Base-by-base conservation (phyloP, 179 eudicot species). In the Spergularia azorica region DNA sequence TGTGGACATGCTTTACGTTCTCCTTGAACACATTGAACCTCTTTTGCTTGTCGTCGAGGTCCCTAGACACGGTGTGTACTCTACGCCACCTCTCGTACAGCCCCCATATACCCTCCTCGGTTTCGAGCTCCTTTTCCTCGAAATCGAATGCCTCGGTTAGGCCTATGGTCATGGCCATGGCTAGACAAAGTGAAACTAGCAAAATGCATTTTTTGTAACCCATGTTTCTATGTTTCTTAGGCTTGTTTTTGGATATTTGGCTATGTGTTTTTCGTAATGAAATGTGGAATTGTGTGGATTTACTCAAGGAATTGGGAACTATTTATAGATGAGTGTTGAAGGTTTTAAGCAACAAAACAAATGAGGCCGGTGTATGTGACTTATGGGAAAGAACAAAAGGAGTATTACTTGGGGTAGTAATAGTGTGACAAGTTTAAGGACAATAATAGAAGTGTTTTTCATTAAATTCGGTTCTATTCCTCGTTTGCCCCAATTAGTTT, bases 41-140 rank as follows among this genome's bases (percentile, higher is more conserved):
- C 70, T 52, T 89, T 38, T 83, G 88, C 78, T 91, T 95, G 74
- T 95, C 98, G 14, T 87, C 83, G 9, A 93, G 86, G 81, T 86
- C 86, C 72, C 87, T 81, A 0, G 97, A 86, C 67, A 90, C 87
- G 2, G 96, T 95, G 85, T 95, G 97, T 81, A 91, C 92, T 84
- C 85, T 88, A 86, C 97, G 85, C 98, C 98, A 95, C 82, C 95
- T 88, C 87, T 93, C 93, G 80, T 95, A 95, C 71, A 95, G 50
- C 10, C 83, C 87, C 97, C 96, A 87, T 41, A 93, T 68, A 16
- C 87, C 75, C 54, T 95, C 93, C 15, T 95, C 97, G 9, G 93
- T 87, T 60, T 91, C 98, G 39, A 95, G 74, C 13, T 95, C 98
- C 65, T 77, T 82, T 65, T 88, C 97, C 2, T 84, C 83, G 89